These are phyloP conservation scores for Didymella segeticola DNA, from an alignment of 2,329 filamentous ascomycete genomes.

Conservation along the genomic window DNA sequence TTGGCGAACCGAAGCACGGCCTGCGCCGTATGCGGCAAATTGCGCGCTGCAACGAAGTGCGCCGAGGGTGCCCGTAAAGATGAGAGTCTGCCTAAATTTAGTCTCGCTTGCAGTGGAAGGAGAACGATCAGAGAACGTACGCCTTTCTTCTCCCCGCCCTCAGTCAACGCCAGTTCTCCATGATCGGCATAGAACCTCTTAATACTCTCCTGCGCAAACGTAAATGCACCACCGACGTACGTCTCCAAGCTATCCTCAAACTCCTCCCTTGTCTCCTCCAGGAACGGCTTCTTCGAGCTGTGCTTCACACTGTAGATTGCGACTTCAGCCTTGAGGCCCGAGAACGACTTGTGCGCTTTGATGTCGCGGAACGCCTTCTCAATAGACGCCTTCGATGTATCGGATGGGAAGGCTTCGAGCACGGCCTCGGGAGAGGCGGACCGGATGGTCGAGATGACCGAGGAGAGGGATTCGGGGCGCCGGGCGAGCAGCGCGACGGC, in stretches of 20 bases:
- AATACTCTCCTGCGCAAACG: constrained; percentile 61
- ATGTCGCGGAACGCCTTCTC: constrained; percentile 59
- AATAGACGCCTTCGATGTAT: constrained; percentile 57
- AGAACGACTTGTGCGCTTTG: constrained; percentile 56
- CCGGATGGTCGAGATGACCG: constrained; percentile 52
- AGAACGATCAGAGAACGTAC: constrained; percentile 26
- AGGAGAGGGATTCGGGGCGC: constrained; percentile 54
- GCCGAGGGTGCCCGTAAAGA: constrained; percentile 64
- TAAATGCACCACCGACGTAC: constrained; percentile 63
- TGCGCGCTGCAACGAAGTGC: constrained; percentile 61
- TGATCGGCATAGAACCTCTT: constrained; percentile 61
- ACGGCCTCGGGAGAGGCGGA: constrained; percentile 52
- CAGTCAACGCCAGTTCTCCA: constrained; percentile 55
- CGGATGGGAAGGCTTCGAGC: constrained; percentile 60
- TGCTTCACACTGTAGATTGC: constrained; percentile 66
- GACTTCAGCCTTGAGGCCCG: constrained; percentile 58
- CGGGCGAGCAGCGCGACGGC: constrained; percentile 63
- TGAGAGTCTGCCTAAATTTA: constrained; percentile 59
- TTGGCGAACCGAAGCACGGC: constrained; percentile 60
- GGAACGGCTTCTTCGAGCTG: constrained; percentile 61
- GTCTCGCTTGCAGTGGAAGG: too few relatives aligned
- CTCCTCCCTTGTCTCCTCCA: constrained; percentile 59
- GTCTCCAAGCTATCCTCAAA: constrained; percentile 55
- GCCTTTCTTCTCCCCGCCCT: constrained; percentile 61
- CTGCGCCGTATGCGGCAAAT: constrained; percentile 63